phyloP scores from a whole-genome alignment of 352 stramenopile genomes.

The Phytophthora macrochlamydospora region DNA sequence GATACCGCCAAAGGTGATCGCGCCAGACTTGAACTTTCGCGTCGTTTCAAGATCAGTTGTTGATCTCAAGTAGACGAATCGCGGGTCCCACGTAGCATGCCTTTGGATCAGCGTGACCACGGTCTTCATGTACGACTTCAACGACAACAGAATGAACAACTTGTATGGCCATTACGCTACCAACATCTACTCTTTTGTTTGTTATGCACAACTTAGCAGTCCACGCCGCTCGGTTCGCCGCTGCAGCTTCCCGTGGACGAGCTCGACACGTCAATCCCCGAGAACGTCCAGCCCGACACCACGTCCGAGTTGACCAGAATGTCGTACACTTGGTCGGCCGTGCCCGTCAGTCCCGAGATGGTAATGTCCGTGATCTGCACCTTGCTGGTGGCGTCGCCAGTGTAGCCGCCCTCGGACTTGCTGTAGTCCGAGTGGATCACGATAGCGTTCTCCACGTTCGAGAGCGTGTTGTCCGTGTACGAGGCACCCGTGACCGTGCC shows the following conservation, averaged over 20 bases:
- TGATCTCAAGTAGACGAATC: neutral
- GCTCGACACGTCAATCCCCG: conserved; percentile 9
- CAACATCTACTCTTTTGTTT: neutral
- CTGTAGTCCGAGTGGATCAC: conserved; percentile 29
- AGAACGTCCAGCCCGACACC: conserved; percentile 24
- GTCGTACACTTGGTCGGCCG: conserved; percentile 25
- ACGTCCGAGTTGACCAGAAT: conserved; percentile 24
- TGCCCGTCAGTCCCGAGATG: conserved; percentile 22
- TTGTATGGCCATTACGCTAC: neutral
- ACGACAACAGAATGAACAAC: neutral
- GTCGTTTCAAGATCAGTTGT: too few species aligned
- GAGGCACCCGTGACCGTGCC: conserved; percentile 15
- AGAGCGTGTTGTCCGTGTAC: conserved; percentile 19
- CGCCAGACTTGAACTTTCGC: too few species aligned
- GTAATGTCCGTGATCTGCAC: conserved; percentile 26
- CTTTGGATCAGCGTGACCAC: neutral
- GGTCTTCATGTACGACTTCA: neutral
- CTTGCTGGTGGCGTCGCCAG: conserved; percentile 16
- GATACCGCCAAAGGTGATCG: neutral
- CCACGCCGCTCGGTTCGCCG: conserved; percentile 23
- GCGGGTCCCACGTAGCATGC: neutral
- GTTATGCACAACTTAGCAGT: conserved; percentile 12
- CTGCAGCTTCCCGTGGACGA: conserved; percentile 18
- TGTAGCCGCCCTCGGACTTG: conserved; percentile 20
- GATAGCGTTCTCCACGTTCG: conserved; percentile 32